Evolutionary conservation across 1,284 basidiomycete species (phyloP).

Genomic region (Psilocybe mexicana): DNA sequence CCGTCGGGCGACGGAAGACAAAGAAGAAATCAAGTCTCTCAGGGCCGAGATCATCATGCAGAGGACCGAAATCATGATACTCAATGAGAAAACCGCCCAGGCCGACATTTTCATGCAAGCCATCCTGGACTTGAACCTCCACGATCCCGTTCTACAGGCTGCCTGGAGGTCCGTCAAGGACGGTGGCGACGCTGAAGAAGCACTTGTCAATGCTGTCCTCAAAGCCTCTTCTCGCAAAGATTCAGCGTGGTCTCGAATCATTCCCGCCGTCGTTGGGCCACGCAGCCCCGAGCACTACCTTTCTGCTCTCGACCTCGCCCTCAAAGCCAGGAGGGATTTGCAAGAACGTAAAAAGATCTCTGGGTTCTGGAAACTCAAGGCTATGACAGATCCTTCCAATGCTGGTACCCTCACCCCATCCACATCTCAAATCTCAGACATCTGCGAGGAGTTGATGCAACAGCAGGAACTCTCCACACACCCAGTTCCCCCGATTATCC

Average conservation of each 20-base stretch:
- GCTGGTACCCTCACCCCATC: conserved; percentile 45
- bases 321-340: conserved; percentile 45
- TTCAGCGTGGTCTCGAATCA: conserved; percentile 46
- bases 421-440: conserved; percentile 45
- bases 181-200: conserved; percentile 40
- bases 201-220: conserved; percentile 48
- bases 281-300: conserved; percentile 49
- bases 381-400: conserved; percentile 35
- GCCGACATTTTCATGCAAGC: conserved; percentile 35
- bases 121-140: conserved; percentile 35
- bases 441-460: conserved; percentile 18
- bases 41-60: neutral
- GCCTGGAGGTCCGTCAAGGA: conserved; percentile 31
- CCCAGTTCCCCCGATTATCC: conserved; percentile 7
- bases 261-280: conserved; percentile 41
- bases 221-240: conserved; percentile 39
- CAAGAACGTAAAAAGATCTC: conserved; percentile 41
- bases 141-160: conserved; percentile 32
- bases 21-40: conserved; percentile 4
- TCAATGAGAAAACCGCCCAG: conserved; percentile 17
- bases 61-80: neutral
- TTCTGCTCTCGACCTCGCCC: conserved; percentile 48
- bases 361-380: conserved; percentile 50
- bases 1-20: conserved; percentile 23
- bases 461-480: neutral